A percentile compares a stretch with the other conserved stretches of the same genome.
Conservation (phyloP, 306 rosid genomes). For the Ammopiptanthus mongolicus region DNA sequence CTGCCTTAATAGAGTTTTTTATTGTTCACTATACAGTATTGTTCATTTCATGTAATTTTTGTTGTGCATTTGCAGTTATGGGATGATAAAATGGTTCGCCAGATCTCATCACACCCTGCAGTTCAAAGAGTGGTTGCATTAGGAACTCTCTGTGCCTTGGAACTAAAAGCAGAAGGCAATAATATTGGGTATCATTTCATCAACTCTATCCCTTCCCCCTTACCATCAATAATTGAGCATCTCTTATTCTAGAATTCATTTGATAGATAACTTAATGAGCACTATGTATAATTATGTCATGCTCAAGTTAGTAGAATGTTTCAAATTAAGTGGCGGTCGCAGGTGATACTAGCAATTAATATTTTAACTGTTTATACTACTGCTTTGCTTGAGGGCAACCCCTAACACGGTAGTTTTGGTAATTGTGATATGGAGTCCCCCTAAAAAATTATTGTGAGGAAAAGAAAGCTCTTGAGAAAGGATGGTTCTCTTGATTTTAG, state of each 20-base stretch:
- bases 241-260: conserved; percentile 1
- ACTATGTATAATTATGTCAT: background rate
- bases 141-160: conserved; percentile 89
- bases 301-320: background rate
- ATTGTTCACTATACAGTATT: background rate
- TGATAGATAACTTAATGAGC: background rate
- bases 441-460: background rate
- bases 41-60: background rate
- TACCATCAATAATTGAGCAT: conserved; percentile 10
- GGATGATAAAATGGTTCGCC: conserved; percentile 63
- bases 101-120: conserved; percentile 66
- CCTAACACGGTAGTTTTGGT: background rate
- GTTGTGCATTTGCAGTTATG: conserved; percentile 59
- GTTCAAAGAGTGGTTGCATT: conserved; percentile 72
- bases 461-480: background rate
- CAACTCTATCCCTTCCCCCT: background rate
- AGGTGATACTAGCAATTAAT: background rate
- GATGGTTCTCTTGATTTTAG: background rate
- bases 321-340: background rate
- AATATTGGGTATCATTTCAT: conserved; percentile 62
- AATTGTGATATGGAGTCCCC: background rate
- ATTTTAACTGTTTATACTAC: background rate
- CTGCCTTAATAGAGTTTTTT: background rate
- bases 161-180: conserved; percentile 71
- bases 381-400: background rate